Evolutionary conservation across 192 early-diverging fungal genomes (phyloP).

Genomic region (Phycomyces blakesleeanus): DNA sequence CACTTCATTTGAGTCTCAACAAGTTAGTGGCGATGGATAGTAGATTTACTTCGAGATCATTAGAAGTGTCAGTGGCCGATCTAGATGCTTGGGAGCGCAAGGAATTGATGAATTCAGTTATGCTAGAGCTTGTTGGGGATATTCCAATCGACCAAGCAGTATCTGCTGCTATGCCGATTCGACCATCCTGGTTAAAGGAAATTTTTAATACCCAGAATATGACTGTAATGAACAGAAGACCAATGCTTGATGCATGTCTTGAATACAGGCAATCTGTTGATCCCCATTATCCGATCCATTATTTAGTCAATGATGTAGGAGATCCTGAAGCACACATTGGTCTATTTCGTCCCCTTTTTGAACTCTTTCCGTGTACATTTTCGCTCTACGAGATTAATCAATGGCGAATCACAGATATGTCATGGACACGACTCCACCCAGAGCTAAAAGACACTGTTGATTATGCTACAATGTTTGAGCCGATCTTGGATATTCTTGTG

Average conservation of each 20-base stretch:
- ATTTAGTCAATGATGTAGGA: constrained; percentile 12
- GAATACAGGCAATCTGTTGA: constrained; percentile 13
- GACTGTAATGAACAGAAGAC: not conserved
- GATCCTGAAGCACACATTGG: not conserved
- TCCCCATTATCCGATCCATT: constrained; percentile 15
- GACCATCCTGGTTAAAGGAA: not conserved
- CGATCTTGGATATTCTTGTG: constrained; percentile 21
- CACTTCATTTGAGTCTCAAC: constrained; percentile 14
- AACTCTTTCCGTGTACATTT: constrained; percentile 22
- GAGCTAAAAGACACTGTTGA: constrained; percentile 5
- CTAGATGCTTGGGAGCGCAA: not conserved
- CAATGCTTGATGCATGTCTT: constrained; percentile 14
- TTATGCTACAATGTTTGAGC: constrained; percentile 8
- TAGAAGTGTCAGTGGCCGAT: constrained; percentile 2
- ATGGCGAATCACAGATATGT: constrained; percentile 12
- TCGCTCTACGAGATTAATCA: constrained; percentile 12
- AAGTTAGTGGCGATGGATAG: constrained; percentile 8
- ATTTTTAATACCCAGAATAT: not conserved
- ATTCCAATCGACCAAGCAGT: constrained; percentile 26
- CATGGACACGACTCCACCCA: not conserved
- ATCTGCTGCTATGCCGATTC: constrained; percentile 14
- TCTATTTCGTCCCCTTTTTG: constrained; percentile 17
- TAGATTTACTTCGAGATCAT: constrained; percentile 6
- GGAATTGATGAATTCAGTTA: constrained; percentile 10
- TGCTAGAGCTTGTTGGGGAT: constrained; percentile 19